Conservation (phyloP, 306 rosid species). For the Cicer yamashitae region DNA sequence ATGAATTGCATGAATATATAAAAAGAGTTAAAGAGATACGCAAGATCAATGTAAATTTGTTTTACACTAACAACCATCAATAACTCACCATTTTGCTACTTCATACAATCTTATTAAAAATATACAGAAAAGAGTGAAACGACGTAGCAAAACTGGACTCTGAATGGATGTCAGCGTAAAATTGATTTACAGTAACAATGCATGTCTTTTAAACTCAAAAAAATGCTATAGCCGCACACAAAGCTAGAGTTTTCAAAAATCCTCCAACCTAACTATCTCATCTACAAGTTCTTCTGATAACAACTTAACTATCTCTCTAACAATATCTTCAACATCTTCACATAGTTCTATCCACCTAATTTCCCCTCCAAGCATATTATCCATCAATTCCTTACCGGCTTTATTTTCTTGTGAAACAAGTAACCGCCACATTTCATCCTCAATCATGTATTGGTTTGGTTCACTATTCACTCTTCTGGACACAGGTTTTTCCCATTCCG, state of each 20-base stretch:
- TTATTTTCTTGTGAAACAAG: constrained; percentile 68
- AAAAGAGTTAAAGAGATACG: no score
- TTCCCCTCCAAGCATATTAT: constrained; percentile 57
- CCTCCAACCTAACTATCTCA: constrained; percentile 59
- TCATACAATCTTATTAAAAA: no score
- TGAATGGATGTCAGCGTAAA: no score
- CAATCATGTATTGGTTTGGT: constrained; percentile 54
- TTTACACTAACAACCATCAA: no score
- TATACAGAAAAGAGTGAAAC: no score
- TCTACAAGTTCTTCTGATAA: constrained; percentile 68
- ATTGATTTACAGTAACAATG: no score
- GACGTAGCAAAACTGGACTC: no score
- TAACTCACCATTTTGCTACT: no score
- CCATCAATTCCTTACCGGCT: constrained; percentile 46
- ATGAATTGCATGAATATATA: constrained; percentile 31
- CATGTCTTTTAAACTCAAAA: not conserved
- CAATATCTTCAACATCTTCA: constrained; percentile 65
- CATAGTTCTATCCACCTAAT: constrained; percentile 65
- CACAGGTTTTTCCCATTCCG: constrained; percentile 58
- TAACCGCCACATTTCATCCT: constrained; percentile 77
- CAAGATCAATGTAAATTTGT: no score
- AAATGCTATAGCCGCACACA: constrained; percentile 33
- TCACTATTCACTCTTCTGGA: constrained; percentile 60
- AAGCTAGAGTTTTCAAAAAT: constrained; percentile 47
- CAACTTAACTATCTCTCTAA: constrained; percentile 64